Percentiles rank a stretch among this genome's conserved stretches.
Conservation (phyloP, 176 grass and related monocot species). For the Alloteropsis semialata region DNA sequence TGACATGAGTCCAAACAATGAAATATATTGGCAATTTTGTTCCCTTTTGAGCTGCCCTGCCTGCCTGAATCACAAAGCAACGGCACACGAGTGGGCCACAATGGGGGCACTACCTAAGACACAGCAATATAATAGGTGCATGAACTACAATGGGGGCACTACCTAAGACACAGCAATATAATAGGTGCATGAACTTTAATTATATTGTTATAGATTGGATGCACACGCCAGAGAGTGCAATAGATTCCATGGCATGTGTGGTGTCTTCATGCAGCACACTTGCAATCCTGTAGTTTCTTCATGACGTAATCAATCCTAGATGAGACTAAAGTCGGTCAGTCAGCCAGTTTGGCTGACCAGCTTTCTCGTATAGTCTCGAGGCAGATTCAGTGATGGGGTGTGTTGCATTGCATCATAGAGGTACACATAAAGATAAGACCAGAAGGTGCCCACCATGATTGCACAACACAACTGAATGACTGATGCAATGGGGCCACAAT, state of each 20-base stretch:
- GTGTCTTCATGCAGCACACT: constrained; percentile 39
- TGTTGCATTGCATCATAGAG: constrained; percentile 12
- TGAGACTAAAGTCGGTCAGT: constrained; percentile 36
- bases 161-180: constrained; percentile 39
- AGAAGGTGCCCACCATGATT: constrained; percentile 13
- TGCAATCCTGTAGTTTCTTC: constrained; percentile 30
- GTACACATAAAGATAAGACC: constrained; percentile 32
- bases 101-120: constrained; percentile 33
- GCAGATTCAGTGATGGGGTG: constrained; percentile 36
- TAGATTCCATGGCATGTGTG: constrained; percentile 41
- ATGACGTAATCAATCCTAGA: constrained; percentile 40
- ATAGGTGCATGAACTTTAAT: constrained; percentile 31
- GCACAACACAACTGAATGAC: neutral
- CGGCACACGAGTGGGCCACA: constrained; percentile 35
- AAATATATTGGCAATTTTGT: neutral
- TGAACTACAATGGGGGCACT: constrained; percentile 15
- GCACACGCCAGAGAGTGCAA: constrained; percentile 25
- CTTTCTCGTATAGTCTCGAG: constrained; percentile 43
- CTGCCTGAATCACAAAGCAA: constrained; percentile 12
- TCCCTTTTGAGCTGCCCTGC: constrained; percentile 23
- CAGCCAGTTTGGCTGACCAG: constrained; percentile 37
- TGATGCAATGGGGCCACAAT: neutral
- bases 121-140: constrained; percentile 28
- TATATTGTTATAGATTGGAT: constrained; percentile 27
- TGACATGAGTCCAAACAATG: constrained; percentile 38